Conservation (phyloP, 1,284 basidiomycete species). For the Tremellales sp. region DNA sequence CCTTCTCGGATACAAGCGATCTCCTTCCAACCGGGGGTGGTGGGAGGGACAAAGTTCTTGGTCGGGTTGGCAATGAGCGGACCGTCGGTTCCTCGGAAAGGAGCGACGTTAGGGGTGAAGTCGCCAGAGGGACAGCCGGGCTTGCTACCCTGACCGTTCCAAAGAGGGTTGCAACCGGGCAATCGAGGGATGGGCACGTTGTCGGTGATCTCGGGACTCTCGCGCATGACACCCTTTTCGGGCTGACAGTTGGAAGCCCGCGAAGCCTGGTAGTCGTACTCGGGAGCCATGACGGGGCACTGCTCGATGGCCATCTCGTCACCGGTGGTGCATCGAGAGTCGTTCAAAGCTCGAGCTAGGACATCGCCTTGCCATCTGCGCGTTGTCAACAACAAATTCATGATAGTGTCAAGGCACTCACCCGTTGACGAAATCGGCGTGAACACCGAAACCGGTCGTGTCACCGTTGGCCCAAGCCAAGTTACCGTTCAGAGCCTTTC, state of each 20-base stretch:
- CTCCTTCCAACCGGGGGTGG: slow-evolving; percentile 27
- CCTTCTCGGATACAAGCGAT: slow-evolving; percentile 25
- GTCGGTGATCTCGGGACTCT: slow-evolving; percentile 25
- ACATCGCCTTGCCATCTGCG: slow-evolving; percentile 32
- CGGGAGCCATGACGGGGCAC: slow-evolving; percentile 24
- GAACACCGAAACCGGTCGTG: slow-evolving; percentile 38
- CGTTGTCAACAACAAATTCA: neutral
- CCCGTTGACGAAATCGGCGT: slow-evolving; percentile 38
- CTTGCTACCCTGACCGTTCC: slow-evolving; percentile 24
- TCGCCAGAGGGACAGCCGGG: slow-evolving; percentile 22
- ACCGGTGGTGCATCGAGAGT: slow-evolving; percentile 17
- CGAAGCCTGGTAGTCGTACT: slow-evolving; percentile 13
- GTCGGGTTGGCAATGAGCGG: slow-evolving; percentile 14
- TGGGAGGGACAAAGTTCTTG: slow-evolving; percentile 15
- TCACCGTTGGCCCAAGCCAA: slow-evolving; percentile 46
- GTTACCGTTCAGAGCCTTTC: slow-evolving; percentile 24
- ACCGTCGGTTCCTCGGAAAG: slow-evolving; percentile 23
- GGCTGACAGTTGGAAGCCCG: slow-evolving; percentile 26
- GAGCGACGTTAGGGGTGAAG: slow-evolving; percentile 19
- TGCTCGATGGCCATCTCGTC: slow-evolving; percentile 8
- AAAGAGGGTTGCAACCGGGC: slow-evolving; percentile 35
- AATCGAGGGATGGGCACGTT: slow-evolving; percentile 20
- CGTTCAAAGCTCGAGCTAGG: slow-evolving; percentile 26
- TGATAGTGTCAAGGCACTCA: neutral
- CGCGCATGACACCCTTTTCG: slow-evolving; percentile 22